Base-by-base conservation (phyloP, 1,284 basidiomycete species). In the Anthracocystis walkeri region DNA sequence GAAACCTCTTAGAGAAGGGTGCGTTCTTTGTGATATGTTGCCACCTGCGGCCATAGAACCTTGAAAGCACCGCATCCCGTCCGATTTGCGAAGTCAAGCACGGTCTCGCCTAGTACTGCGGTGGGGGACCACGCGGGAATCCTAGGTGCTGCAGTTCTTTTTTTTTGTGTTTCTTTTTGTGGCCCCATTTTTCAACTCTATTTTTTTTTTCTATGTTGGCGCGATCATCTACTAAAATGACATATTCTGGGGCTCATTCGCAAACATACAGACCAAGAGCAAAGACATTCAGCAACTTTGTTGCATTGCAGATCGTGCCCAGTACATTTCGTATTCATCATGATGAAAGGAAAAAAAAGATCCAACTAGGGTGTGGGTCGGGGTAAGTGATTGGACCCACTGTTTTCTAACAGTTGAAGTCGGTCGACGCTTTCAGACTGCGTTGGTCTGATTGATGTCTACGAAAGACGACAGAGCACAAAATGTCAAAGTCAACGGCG, bases 61-160 rank as follows among this genome's bases (percentile, higher is more conserved):
- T 87, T 88, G 90, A 90, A 90, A 91, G 89, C 89, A 91, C 90
- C 89, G 89, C 90, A 91, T 91, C 90, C 90, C 89, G 90, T 91
- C 90, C 85, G 90, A 91, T 91, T 90, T 91, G 90, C 89, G 89
- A 88, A 91, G 90, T 90, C 90, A 91, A 91, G 88, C 89, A 88
- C 88, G 89, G 90, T 90, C 89, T 90, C 89, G 90, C 89, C 89
- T 86, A 90, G 90, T 91, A 91, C 90, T 90, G 91, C 88, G 90
- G 90, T 91, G 90, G 90, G 90, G 90, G 90, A 91, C 90, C 90
- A 91, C 89, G 88, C 88, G 90, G 90, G 90, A 91, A 91, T 91
- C 90, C 90, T 90, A 87, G 90, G 90, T 91, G 91, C 90, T 90
- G 91, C 88, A 38, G 35, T 38, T 18, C 41, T 21, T 21, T 23